Conservation (phyloP, 2,329 filamentous ascomycete genomes). For the Pseudogymnoascus pannorum region DNA sequence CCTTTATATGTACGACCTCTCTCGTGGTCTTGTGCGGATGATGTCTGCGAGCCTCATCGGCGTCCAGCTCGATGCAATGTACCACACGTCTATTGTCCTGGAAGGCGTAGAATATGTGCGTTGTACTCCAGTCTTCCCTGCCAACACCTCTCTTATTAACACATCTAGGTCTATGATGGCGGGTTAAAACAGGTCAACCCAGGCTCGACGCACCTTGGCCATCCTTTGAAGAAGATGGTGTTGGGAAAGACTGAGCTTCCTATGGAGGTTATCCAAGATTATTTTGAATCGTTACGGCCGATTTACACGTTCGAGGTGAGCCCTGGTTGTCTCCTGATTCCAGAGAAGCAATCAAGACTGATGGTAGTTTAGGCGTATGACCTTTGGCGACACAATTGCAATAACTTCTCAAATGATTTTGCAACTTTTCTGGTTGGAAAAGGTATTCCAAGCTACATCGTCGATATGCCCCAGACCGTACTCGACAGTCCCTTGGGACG, state of each 20-base stretch:
- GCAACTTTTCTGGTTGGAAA: slow-evolving; percentile 81
- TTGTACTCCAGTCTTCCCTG: slow-evolving; percentile 13
- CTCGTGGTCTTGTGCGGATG: slow-evolving; percentile 47
- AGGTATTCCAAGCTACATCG: slow-evolving; percentile 82
- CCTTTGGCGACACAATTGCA: slow-evolving; percentile 87
- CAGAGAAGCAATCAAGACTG: neutral
- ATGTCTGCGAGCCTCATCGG: slow-evolving; percentile 48
- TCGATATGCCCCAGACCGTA: slow-evolving; percentile 76
- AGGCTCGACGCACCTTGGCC: slow-evolving; percentile 78
- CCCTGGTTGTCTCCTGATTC: neutral
- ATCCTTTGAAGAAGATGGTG: slow-evolving; percentile 66
- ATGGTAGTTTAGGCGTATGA: slow-evolving; percentile 62
- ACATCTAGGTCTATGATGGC: slow-evolving; percentile 59
- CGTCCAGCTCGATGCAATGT: slow-evolving; percentile 79
- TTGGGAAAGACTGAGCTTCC: slow-evolving; percentile 75
- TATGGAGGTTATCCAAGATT: slow-evolving; percentile 76
- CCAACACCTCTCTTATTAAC: slow-evolving; percentile 23
- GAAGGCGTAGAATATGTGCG: slow-evolving; percentile 69
- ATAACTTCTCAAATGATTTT: slow-evolving; percentile 94
- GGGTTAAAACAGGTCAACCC: slow-evolving; percentile 76
- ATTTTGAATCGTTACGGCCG: slow-evolving; percentile 72
- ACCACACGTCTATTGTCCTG: slow-evolving; percentile 87
- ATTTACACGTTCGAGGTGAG: slow-evolving; percentile 73
- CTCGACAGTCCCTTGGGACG: slow-evolving; percentile 80
- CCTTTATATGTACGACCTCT: slow-evolving; percentile 73